Percentiles rank a stretch among this genome's conserved stretches.
Conservation (phyloP, 768 basidiomycete genomes). For the Psilocybe cubensis region DNA sequence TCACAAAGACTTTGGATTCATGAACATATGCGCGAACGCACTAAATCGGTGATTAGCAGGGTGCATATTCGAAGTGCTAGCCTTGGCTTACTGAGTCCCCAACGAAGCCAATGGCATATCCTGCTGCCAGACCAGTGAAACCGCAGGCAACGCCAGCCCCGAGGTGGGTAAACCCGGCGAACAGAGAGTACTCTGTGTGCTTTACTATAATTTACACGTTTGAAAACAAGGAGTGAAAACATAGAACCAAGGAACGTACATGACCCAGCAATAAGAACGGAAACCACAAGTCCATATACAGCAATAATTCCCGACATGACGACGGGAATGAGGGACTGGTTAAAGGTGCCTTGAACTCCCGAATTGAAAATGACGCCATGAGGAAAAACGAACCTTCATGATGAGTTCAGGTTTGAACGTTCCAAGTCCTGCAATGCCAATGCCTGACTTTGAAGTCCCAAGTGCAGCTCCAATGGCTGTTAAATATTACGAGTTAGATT, state of each 20-base stretch:
- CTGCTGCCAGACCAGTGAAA: conserved; percentile 88
- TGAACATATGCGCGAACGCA: conserved; percentile 91
- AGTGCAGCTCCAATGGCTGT: conserved; percentile 93
- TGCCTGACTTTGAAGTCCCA: conserved; percentile 95
- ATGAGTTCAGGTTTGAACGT: conserved; percentile 95
- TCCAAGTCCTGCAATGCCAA: conserved; percentile 94
- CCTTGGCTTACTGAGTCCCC: conserved; percentile 81
- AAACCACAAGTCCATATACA: conserved; percentile 95
- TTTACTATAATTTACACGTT: conserved; percentile 50
- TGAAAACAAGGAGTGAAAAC: conserved; percentile 4
- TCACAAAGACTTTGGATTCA: conserved; percentile 89
- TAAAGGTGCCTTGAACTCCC: background rate
- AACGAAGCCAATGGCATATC: conserved; percentile 92
- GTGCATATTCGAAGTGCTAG: background rate
- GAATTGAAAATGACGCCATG: background rate
- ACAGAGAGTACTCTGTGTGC: conserved; percentile 73
- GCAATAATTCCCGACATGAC: conserved; percentile 99
- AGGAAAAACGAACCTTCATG: conserved; percentile 77
- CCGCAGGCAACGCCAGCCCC: conserved; percentile 93
- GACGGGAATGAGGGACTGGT: conserved; percentile 90
- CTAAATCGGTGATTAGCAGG: conserved; percentile 37
- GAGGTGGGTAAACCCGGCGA: conserved; percentile 89
- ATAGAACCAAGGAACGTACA: conserved; percentile 32
- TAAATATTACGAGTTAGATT: background rate
- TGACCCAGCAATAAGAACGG: conserved; percentile 84